Percentiles rank a stretch among this genome's conserved stretches.
These are phyloP conservation scores for Pharus latifolius DNA, from an alignment of 176 grass and related monocot species.

Conservation along the genomic window DNA sequence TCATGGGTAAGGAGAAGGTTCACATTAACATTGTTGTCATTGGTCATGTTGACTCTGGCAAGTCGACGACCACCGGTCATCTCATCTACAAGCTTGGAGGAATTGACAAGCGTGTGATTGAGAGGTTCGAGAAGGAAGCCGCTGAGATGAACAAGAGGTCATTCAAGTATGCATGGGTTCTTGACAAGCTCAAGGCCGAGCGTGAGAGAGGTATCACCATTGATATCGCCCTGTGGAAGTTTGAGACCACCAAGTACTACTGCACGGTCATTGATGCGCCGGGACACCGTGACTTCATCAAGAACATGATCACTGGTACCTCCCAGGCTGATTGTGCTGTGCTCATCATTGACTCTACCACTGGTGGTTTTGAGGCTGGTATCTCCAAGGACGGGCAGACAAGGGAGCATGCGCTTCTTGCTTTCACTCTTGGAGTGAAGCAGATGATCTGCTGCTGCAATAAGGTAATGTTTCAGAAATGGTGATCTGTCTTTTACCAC, in stretches of 20 bases:
- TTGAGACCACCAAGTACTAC: conserved; percentile 73
- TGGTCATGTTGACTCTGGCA: conserved; percentile 71
- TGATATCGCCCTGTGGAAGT: conserved; percentile 76
- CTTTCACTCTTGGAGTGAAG: conserved; percentile 68
- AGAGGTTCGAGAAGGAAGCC: conserved; percentile 72
- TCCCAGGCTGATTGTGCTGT: conserved; percentile 81
- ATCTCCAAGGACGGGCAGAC: conserved; percentile 86
- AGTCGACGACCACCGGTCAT: conserved; percentile 71
- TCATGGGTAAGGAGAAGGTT: conserved; percentile 79
- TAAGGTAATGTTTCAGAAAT: conserved; percentile 32
- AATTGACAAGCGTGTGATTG: conserved; percentile 85
- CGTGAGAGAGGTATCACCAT: conserved; percentile 77
- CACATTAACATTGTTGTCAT: conserved; percentile 82
- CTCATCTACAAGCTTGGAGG: conserved; percentile 82
- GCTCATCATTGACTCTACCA: conserved; percentile 75
- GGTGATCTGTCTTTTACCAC: neutral
- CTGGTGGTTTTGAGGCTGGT: conserved; percentile 80
- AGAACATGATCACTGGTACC: conserved; percentile 83
- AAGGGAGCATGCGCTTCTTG: conserved; percentile 74
- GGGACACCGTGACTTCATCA: conserved; percentile 76
- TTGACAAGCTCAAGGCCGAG: conserved; percentile 91
- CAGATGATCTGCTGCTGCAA: conserved; percentile 89
- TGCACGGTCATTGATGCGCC: conserved; percentile 81
- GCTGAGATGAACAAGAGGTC: conserved; percentile 89
- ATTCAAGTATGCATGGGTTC: conserved; percentile 87